Percentiles rank a stretch among this genome's conserved stretches.
Evolutionary conservation across 148 eudicot genomes (phyloP).

Genomic region (Fagopyrum tataricum): DNA sequence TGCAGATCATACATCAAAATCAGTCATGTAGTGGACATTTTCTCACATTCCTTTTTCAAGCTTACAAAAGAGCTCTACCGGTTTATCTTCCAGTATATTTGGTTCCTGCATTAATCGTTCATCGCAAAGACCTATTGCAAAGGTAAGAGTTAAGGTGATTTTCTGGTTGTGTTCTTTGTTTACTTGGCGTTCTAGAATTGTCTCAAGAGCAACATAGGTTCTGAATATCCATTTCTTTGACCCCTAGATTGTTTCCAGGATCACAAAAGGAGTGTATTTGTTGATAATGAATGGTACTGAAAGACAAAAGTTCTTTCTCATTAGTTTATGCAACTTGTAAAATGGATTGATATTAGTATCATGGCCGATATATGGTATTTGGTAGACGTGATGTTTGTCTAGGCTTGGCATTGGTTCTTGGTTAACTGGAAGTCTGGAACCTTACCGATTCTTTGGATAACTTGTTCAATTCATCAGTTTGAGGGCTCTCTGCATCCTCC

Average conservation of each 20-base stretch:
- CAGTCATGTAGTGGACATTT: constrained; percentile 75
- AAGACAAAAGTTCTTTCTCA: neutral
- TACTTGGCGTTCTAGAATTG: neutral
- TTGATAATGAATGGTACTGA: neutral
- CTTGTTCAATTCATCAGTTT: neutral
- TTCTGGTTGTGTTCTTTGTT: neutral
- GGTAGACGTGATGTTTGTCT: neutral
- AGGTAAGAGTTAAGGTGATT: constrained; percentile 32
- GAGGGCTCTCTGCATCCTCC: no score
- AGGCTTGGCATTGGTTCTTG: neutral
- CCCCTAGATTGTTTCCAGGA: neutral
- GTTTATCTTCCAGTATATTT: constrained; percentile 97
- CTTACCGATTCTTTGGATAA: neutral
- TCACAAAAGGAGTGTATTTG: neutral
- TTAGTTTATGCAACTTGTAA: neutral
- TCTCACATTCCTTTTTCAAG: constrained; percentile 68
- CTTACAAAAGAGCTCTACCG: constrained; percentile 91
- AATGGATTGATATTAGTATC: neutral
- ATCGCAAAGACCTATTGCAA: constrained; percentile 70
- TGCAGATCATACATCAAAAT: constrained; percentile 87
- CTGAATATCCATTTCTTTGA: neutral
- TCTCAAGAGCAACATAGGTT: neutral
- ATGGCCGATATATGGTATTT: neutral
- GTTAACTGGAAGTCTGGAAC: neutral
- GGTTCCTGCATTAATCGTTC: constrained; percentile 93